Evolutionary conservation across 208 protist species (phyloP).

Genomic region (Leishmania arabica): DNA sequence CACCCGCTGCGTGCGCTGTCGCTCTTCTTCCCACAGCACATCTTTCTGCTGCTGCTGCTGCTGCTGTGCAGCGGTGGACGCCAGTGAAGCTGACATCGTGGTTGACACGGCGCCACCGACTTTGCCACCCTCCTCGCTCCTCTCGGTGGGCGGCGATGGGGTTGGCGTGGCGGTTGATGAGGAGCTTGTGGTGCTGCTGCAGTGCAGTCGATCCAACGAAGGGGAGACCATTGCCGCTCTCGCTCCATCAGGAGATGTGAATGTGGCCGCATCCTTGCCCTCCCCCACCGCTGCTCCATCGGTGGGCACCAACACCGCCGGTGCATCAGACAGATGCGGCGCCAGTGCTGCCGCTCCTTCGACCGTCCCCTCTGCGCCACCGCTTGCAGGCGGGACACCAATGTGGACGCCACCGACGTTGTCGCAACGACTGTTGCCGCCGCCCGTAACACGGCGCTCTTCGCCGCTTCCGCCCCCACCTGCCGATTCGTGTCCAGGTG

Average conservation of each 20-base stretch:
- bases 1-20: constrained; percentile 9
- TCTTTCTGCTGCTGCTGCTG: background rate
- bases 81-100: background rate
- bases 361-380: background rate
- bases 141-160: constrained; percentile 2
- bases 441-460: background rate
- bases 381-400: background rate
- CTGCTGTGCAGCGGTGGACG: background rate
- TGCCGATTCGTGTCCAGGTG: background rate
- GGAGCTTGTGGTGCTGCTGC: constrained; percentile 31
- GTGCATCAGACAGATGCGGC: background rate
- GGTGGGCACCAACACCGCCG: background rate
- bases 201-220: constrained; percentile 27
- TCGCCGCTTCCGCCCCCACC: background rate
- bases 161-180: background rate
- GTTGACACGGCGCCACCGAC: background rate
- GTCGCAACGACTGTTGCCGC: background rate
- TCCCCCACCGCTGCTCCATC: background rate
- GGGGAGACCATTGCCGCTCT: constrained; percentile 8
- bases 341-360: background rate
- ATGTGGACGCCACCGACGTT: background rate
- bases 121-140: background rate
- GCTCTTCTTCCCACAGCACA: constrained; percentile 34
- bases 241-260: background rate
- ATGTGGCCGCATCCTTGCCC: background rate